phyloP scores from a whole-genome alignment of 768 basidiomycete species.

The Amanita pseudoporphyria region DNA sequence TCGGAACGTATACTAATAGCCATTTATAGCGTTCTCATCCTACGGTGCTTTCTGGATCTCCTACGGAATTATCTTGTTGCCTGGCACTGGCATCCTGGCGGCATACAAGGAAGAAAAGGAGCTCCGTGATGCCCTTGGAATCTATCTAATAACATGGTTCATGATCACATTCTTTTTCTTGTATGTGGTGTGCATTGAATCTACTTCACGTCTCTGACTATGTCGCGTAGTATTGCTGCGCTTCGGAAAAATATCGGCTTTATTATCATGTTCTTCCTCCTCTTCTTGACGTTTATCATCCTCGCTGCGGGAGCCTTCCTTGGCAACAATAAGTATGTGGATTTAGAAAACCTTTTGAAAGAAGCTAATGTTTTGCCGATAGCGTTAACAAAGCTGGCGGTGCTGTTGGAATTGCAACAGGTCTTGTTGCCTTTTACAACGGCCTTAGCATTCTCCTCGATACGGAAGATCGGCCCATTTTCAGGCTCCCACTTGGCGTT shows the following conservation, averaged over 20 bases:
- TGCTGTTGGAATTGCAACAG: slow-evolving; percentile 33
- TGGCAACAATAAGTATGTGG: slow-evolving; percentile 19
- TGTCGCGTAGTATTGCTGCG: slow-evolving; percentile 22
- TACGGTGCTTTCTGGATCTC: slow-evolving; percentile 91
- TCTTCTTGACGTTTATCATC: slow-evolving; percentile 31
- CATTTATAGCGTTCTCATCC: slow-evolving; percentile 56
- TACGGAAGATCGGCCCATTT: slow-evolving; percentile 28
- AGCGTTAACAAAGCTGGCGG: slow-evolving; percentile 35
- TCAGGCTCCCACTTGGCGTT: slow-evolving; percentile 32
- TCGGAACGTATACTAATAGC: slow-evolving; percentile 4
- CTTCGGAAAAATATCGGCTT: slow-evolving; percentile 31
- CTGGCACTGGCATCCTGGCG: slow-evolving; percentile 48
- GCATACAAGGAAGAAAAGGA: slow-evolving; percentile 42
- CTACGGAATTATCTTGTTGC: slow-evolving; percentile 64
- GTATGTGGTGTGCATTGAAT: slow-evolving; percentile 27
- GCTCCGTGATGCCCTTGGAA: slow-evolving; percentile 49
- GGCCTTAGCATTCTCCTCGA: slow-evolving; percentile 34
- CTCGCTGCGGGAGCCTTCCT: slow-evolving; percentile 32
- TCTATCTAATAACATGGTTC: slow-evolving; percentile 69
- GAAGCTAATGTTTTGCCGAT: slow-evolving; percentile 1
- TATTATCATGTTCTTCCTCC: slow-evolving; percentile 26
- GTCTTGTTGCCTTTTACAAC: slow-evolving; percentile 38
- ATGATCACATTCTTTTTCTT: slow-evolving; percentile 60
- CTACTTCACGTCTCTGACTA: not conserved
- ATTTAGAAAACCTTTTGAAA: not conserved